Base-by-base conservation (phyloP, 1,139 yeast species). In the Pichia kudriavzevii region DNA sequence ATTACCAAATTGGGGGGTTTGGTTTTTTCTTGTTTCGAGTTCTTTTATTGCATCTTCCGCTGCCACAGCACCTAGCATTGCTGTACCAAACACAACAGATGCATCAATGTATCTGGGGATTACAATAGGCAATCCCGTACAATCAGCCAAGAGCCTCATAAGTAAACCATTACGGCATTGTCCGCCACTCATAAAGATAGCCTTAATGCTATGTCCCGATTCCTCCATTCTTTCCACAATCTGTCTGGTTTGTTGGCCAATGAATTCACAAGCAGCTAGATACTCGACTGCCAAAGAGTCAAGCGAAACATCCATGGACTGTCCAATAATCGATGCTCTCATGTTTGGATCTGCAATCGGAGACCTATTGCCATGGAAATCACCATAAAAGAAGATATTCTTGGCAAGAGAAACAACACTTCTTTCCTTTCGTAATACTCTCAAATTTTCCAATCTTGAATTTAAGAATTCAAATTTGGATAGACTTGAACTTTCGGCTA, bases 181-280 rank as follows among this genome's bases (percentile, higher is more conserved):
- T 20, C 98, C 97, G 38, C 98, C 98, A 47, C 94, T 79, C 77
- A 91, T 79, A 61, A 79, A 91, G 43, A 91, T 77, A 31, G 85
- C 72, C 25, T 70, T 65, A 44, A 91, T 74, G 15, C 66, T 49
- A 62, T 88, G 95, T 5, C 98, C 98, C 4, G 80, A 67, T 36
- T 68, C 63, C 50, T 75, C 78, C 83, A 91, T 80, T 40, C 78
- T 77, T 47, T 84, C 94, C 23, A 91, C 78, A 54, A 91, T 91
- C 54, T 91, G 98, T 53, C 96, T 75, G 1, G 97, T 88, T 63
- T 91, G 98, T 58, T 87, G 95, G 37, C 95, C 96, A 59, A 91
- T 88, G 53, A 91, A 91, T 61, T 91, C 98, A 60, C 95, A 85
- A 8, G 97, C 95, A 15, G 84, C 96, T 38, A 88, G 70, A 56